Percentiles rank a stretch among this genome's conserved stretches.
These are phyloP conservation scores for Amanita rimosa DNA, from an alignment of 768 basidiomycete genomes.

Conservation along the genomic window DNA sequence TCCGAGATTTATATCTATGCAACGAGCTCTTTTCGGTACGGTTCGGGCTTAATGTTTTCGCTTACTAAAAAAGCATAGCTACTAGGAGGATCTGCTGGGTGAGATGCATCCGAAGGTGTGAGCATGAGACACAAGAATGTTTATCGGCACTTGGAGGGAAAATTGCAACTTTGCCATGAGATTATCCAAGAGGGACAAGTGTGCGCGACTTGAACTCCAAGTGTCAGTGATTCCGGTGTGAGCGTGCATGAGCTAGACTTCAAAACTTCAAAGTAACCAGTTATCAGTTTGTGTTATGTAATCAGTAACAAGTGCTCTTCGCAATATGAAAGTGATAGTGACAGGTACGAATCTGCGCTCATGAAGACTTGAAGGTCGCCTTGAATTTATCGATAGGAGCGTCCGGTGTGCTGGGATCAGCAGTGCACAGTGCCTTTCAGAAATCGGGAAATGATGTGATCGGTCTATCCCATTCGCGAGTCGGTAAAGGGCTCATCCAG, in stretches of 20 bases:
- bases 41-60: background rate
- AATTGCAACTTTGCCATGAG: too few species aligned
- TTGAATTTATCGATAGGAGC: slow-evolving; percentile 47
- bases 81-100: background rate
- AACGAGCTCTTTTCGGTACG: background rate
- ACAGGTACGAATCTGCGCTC: slow-evolving; percentile 32
- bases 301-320: background rate
- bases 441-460: slow-evolving; percentile 32
- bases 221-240: too few species aligned
- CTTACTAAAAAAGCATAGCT: background rate
- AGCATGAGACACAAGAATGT: background rate
- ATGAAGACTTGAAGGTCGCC: background rate
- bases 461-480: slow-evolving; percentile 65
- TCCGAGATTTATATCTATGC: background rate
- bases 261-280: too few species aligned
- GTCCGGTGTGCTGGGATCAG: slow-evolving; percentile 83
- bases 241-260: too few species aligned
- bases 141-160: too few species aligned
- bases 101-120: background rate
- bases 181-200: background rate
- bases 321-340: slow-evolving; percentile 38
- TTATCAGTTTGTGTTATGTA: too few species aligned
- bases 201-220: too few species aligned
- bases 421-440: slow-evolving; percentile 60
- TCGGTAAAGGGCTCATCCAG: slow-evolving; percentile 35